phyloP scores from a whole-genome alignment of 805 yeast genomes.

The Wickerhamiella lipophila region DNA sequence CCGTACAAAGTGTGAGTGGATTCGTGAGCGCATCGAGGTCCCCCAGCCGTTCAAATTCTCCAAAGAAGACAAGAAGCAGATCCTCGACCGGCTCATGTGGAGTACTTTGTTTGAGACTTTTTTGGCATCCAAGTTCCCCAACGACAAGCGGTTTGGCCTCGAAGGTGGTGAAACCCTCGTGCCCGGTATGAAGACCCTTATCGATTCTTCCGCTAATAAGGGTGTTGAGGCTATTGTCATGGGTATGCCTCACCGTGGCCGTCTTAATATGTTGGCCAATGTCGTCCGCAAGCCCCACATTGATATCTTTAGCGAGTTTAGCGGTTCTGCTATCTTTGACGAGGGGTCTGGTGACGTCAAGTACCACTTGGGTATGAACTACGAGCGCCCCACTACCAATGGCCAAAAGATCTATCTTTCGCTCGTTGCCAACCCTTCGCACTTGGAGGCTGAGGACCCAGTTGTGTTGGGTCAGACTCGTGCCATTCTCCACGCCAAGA shows the following conservation, averaged over 20 bases:
- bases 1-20: conserved; percentile 94
- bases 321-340: conserved; percentile 79
- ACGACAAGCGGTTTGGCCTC: conserved; percentile 94
- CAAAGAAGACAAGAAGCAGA: conserved; percentile 86
- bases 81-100: conserved; percentile 94
- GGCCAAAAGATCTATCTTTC: conserved; percentile 94
- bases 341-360: conserved; percentile 99
- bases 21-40: conserved; percentile 90
- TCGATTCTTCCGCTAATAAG: conserved; percentile 71
- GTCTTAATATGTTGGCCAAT: conserved; percentile 93
- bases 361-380: conserved; percentile 98
- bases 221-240: conserved; percentile 94
- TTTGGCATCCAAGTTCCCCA: conserved; percentile 90
- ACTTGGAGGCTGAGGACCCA: conserved; percentile 97
- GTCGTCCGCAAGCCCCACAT: conserved; percentile 98
- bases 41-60: conserved; percentile 75
- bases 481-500: conserved; percentile 84
- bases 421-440: conserved; percentile 97
- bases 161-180: conserved; percentile 97
- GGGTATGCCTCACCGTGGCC: conserved; percentile 99
- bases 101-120: conserved; percentile 86
- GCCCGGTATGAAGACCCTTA: conserved; percentile 92
- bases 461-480: conserved; percentile 97
- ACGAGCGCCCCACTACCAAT: conserved; percentile 95
- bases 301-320: conserved; percentile 90